Evolutionary conservation across 1,284 basidiomycete genomes (phyloP).

Genomic region (Sanghuangporus baumii): DNA sequence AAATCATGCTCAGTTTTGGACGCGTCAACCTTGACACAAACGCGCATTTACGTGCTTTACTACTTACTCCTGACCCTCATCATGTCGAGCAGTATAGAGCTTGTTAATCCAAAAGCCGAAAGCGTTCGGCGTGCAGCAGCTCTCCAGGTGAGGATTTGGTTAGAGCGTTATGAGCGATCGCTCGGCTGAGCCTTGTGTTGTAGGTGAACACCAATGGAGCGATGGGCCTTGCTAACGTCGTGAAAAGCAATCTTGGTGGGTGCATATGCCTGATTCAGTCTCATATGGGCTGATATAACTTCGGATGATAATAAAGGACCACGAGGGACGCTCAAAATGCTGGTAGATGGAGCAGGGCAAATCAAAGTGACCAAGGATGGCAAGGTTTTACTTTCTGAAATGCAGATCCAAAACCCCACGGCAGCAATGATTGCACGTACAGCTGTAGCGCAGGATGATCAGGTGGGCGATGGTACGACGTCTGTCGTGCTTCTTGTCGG

Average conservation of each 20-base stretch:
- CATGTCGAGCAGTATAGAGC: conserved; percentile 83
- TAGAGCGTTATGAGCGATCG: conserved; percentile 5
- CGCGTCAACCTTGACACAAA: neutral
- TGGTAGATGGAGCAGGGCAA: conserved; percentile 98
- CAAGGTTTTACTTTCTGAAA: conserved; percentile 97
- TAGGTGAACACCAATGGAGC: conserved; percentile 90
- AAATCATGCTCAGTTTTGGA: neutral
- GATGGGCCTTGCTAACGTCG: conserved; percentile 95
- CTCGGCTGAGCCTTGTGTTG: conserved; percentile 9
- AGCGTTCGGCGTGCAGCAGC: conserved; percentile 90
- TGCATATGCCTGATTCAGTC: conserved; percentile 15
- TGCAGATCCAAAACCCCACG: conserved; percentile 99
- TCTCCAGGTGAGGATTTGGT: conserved; percentile 67
- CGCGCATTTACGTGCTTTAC: neutral
- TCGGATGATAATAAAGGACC: conserved; percentile 55
- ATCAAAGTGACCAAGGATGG: conserved; percentile 99
- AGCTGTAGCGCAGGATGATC: conserved; percentile 97
- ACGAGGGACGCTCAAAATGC: conserved; percentile 97
- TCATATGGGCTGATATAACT: neutral
- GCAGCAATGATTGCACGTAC: conserved; percentile 99
- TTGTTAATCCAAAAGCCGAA: conserved; percentile 95
- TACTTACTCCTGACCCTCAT: conserved; percentile 16
- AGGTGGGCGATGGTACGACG: conserved; percentile 98
- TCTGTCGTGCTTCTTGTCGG: conserved; percentile 97
- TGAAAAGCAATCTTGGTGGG: conserved; percentile 92